A percentile compares a stretch with the other conserved stretches of the same genome.
Evolutionary conservation across 2,329 filamentous ascomycete species (phyloP).

Genomic region (Corynespora cassiicola): DNA sequence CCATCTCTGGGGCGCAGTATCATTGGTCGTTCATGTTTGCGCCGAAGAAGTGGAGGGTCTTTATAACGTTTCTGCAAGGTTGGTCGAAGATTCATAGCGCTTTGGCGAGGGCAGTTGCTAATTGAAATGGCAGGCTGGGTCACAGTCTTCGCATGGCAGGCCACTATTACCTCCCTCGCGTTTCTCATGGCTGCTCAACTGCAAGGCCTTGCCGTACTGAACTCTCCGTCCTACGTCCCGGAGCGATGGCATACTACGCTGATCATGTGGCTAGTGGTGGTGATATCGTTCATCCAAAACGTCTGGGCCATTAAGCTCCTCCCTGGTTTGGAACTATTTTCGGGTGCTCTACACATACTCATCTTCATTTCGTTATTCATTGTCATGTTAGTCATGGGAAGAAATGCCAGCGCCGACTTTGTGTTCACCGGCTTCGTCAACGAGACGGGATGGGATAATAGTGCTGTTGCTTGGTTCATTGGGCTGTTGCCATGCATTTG

Average conservation of each 20-base stretch:
- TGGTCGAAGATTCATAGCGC: no score
- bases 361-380: conserved; percentile 47
- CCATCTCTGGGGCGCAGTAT: conserved; percentile 14
- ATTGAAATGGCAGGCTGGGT: no score
- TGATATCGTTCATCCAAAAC: conserved; percentile 43
- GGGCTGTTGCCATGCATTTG: conserved; percentile 47
- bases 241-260: conserved; percentile 50
- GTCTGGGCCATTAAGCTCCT: conserved; percentile 39
- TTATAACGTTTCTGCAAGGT: conserved; percentile 8
- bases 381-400: conserved; percentile 38
- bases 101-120: no score
- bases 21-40: conserved; percentile 13
- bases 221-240: conserved; percentile 40
- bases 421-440: conserved; percentile 48
- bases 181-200: conserved; percentile 44
- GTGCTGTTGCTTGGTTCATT: conserved; percentile 46
- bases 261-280: conserved; percentile 44
- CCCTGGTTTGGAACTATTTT: conserved; percentile 47
- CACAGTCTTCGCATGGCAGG: conserved; percentile 47
- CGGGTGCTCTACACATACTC: conserved; percentile 43
- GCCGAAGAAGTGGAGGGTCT: conserved; percentile 4
- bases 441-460: conserved; percentile 46
- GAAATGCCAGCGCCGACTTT: conserved; percentile 37
- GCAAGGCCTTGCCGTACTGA: conserved; percentile 44
- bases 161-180: conserved; percentile 35